Evolutionary conservation across 306 rosid species (phyloP).

Genomic region (Senna tora): DNA sequence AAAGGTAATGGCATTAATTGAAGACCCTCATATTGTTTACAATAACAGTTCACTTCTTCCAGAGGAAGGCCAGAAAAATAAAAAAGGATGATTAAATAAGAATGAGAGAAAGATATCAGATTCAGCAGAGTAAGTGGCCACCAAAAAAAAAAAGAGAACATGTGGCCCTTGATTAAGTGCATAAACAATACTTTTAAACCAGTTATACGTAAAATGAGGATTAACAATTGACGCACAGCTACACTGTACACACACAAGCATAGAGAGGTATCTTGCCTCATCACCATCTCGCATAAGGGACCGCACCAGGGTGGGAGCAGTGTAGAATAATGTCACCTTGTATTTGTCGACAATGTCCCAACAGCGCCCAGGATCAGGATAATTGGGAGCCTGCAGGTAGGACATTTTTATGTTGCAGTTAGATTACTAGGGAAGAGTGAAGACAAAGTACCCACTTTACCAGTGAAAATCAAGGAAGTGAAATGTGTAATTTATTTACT

Average conservation of each 20-base stretch:
- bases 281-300: constrained; percentile 97
- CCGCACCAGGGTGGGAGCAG: constrained; percentile 98
- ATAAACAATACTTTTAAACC: background rate
- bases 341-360: constrained; percentile 99
- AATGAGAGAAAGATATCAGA: background rate
- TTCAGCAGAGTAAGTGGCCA: background rate
- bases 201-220: constrained; percentile 2
- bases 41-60: no score
- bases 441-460: constrained; percentile 11
- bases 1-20: background rate
- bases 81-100: background rate
- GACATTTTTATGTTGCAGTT: constrained; percentile 23
- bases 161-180: background rate
- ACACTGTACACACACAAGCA: background rate
- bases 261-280: constrained; percentile 51
- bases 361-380: constrained; percentile 92
- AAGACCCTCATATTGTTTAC: background rate
- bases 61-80: constrained; percentile 7
- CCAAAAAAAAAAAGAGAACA: background rate
- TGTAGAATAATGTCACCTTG: constrained; percentile 88
- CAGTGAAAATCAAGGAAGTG: constrained; percentile 31
- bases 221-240: constrained; percentile 23
- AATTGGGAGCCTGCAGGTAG: constrained; percentile 83
- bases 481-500: constrained; percentile 12
- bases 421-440: constrained; percentile 9